Percentiles rank a stretch among this genome's conserved stretches.
Conservation (phyloP, 331 rosid genomes). For the Dryas integrifolia region DNA sequence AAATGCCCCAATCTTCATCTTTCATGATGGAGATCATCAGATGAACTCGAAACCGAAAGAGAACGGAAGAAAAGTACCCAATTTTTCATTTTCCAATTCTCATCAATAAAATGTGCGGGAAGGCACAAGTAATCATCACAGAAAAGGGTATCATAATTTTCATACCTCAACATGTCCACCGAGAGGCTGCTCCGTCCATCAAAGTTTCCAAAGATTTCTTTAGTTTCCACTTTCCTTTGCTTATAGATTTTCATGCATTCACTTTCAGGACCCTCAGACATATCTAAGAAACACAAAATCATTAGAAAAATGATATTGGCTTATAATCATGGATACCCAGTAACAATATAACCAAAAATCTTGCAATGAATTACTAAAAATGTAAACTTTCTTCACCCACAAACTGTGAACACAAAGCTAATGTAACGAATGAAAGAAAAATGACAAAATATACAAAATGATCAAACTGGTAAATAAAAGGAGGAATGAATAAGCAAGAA, state of each 20-base stretch:
- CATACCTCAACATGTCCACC: background rate
- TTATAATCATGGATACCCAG: background rate
- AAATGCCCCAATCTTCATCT: background rate
- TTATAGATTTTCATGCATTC: conserved; percentile 13
- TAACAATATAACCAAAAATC: background rate
- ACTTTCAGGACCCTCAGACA: conserved; percentile 12
- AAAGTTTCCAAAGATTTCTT: background rate
- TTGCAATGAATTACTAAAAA: background rate
- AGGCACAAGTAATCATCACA: conserved; percentile 3
- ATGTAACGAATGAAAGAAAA: background rate
- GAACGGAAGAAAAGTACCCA: background rate
- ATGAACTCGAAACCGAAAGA: background rate
- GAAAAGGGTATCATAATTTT: background rate
- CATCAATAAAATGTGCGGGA: conserved; percentile 4
- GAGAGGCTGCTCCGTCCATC: conserved; percentile 16
- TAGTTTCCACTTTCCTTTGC: conserved; percentile 1
- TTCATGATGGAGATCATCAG: background rate
- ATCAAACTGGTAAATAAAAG: no score
- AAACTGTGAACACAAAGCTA: background rate
- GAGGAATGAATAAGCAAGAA: background rate
- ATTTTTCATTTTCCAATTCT: conserved; percentile 3
- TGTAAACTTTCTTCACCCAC: background rate
- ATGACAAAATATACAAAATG: no score
- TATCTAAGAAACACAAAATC: background rate
- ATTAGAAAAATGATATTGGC: background rate